phyloP scores from a whole-genome alignment of 164 flowering plant species.

The Magnolia sinica region DNA sequence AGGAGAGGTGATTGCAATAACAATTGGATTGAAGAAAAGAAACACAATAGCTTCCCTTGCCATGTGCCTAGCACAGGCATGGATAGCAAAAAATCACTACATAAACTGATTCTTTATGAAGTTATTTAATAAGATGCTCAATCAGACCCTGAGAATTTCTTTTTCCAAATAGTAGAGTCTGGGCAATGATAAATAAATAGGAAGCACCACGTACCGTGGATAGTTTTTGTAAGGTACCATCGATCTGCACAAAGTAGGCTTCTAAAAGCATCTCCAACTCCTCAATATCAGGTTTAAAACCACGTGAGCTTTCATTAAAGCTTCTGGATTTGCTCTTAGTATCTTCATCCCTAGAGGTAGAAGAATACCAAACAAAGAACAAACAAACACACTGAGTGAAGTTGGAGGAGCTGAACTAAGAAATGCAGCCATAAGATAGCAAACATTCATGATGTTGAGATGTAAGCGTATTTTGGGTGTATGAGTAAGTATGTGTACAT shows the following conservation, averaged over 20 bases:
- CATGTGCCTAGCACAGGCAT: neutral
- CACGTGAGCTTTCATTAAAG: conserved; percentile 11
- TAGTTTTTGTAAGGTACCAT: conserved; percentile 43
- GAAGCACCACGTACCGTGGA: conserved; percentile 29
- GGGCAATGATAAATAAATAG: neutral
- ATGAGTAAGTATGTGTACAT: too few species aligned
- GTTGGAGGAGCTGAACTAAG: neutral
- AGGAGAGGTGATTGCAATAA: too few species aligned
- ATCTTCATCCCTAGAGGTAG: conserved; percentile 28
- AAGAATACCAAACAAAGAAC: neutral
- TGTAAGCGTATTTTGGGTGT: too few species aligned
- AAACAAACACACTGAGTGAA: neutral
- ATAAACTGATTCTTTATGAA: neutral
- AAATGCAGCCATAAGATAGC: neutral
- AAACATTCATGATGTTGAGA: too few species aligned
- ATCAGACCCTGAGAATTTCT: too few species aligned
- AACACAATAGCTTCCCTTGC: neutral
- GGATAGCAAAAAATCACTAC: neutral
- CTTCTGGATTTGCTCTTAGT: conserved; percentile 17
- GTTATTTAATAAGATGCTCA: neutral
- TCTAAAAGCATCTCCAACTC: conserved; percentile 54
- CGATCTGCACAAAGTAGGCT: conserved; percentile 51
- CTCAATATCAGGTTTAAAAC: conserved; percentile 36
- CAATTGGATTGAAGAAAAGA: too few species aligned
- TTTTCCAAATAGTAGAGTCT: neutral